Evolutionary conservation across 1,284 basidiomycete genomes (phyloP).

Genomic region (Clitocybe nebularis): DNA sequence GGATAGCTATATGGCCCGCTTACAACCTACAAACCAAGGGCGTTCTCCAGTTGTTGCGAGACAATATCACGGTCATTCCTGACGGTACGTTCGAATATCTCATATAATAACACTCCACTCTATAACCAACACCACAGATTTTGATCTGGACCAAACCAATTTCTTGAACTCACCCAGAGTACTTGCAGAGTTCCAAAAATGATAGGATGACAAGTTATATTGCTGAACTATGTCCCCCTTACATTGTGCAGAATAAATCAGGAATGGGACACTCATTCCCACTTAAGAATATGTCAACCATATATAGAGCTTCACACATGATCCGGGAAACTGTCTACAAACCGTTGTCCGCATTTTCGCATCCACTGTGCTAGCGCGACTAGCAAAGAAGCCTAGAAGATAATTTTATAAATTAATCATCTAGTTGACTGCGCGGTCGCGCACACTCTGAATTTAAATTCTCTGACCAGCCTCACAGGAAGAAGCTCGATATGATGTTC

Average conservation of each 20-base stretch:
- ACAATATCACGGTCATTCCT: constrained; percentile 46
- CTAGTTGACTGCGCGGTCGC: constrained; percentile 18
- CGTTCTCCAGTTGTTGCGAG: constrained; percentile 44
- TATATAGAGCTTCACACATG: too few species aligned
- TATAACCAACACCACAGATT: constrained; percentile 31
- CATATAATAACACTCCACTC: neutral
- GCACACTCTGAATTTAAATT: constrained; percentile 24
- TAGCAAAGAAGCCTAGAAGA: constrained; percentile 24
- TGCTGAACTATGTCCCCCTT: too few species aligned
- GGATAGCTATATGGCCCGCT: constrained; percentile 40
- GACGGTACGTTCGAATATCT: constrained; percentile 36
- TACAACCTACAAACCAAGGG: constrained; percentile 30
- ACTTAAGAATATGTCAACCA: too few species aligned
- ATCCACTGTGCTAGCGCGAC: constrained; percentile 25
- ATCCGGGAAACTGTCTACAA: constrained; percentile 24
- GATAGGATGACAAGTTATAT: too few species aligned
- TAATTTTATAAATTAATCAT: constrained; percentile 23
- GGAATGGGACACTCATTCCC: too few species aligned
- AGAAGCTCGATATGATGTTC: constrained; percentile 25
- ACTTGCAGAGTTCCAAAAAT: constrained; percentile 46
- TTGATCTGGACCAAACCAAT: constrained; percentile 34
- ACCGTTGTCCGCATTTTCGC: constrained; percentile 24
- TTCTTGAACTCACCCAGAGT: constrained; percentile 40
- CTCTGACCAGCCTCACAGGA: constrained; percentile 23
- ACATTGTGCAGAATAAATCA: too few species aligned